These are phyloP conservation scores for Musa itinerans DNA, from an alignment of 176 grass and related monocot species.

Conservation along the genomic window DNA sequence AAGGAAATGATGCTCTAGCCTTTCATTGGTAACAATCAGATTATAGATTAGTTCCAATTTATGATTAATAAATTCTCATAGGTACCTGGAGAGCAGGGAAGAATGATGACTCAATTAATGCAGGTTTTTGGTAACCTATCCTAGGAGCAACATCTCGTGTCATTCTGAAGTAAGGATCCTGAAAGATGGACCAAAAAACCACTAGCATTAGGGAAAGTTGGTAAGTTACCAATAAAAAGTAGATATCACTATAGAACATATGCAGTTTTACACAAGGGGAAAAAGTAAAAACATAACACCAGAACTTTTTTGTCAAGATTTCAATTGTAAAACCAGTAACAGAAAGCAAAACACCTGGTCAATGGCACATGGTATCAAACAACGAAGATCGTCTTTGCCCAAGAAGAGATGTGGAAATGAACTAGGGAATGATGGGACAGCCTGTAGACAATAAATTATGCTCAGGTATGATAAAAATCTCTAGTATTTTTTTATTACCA, in stretches of 20 bases:
- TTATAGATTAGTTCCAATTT: not conserved
- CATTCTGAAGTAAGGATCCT: slow-evolving; percentile 99
- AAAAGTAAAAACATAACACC: too few relatives aligned
- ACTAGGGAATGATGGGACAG: slow-evolving; percentile 88
- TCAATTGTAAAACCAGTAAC: not conserved
- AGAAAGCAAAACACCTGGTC: not conserved
- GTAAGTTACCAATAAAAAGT: not conserved
- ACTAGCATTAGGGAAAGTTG: not conserved
- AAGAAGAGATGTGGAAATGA: slow-evolving; percentile 87
- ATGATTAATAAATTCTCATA: not conserved
- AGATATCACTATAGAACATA: too few relatives aligned
- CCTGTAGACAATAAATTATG: slow-evolving; percentile 30
- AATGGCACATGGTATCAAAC: slow-evolving; percentile 71
- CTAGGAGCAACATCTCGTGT: slow-evolving; percentile 97
- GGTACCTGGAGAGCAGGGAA: slow-evolving; percentile 96
- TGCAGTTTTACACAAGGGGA: too few relatives aligned
- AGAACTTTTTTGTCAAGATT: too few relatives aligned
- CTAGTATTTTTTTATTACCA: not conserved
- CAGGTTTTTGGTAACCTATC: slow-evolving; percentile 88
- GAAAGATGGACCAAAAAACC: slow-evolving; percentile 9
- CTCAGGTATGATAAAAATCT: not conserved
- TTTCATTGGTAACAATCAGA: too few relatives aligned
- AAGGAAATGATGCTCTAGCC: too few relatives aligned
- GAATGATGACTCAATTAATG: slow-evolving; percentile 89
- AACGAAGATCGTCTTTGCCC: slow-evolving; percentile 61